These are phyloP conservation scores for Starmerella asiatica DNA, from an alignment of 805 yeast genomes.

Conservation along the genomic window DNA sequence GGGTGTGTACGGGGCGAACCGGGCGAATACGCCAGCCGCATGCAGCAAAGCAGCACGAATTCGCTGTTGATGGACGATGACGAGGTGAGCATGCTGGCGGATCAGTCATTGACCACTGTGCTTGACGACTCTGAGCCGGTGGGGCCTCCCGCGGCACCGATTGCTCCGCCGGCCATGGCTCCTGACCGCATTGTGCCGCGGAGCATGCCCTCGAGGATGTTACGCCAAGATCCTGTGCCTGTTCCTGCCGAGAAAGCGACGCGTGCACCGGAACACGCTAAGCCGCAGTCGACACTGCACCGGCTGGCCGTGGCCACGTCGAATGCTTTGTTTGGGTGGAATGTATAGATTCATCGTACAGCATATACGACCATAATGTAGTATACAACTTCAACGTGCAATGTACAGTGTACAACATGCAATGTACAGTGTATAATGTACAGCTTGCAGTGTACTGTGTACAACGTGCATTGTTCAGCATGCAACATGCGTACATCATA, in stretches of 20 bases:
- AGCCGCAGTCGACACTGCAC: conserved; percentile 3
- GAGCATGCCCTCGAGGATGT: conserved; percentile 1
- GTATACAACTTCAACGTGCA: too few species aligned
- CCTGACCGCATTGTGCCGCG: conserved; percentile 8
- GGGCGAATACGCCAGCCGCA: conserved; percentile 4
- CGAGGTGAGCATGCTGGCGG: neutral
- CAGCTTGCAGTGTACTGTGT: too few species aligned
- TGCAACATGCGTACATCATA: too few species aligned
- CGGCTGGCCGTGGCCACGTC: conserved; percentile 28
- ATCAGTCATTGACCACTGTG: neutral
- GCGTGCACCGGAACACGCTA: conserved; percentile 3
- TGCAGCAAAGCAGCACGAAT: conserved; percentile 16
- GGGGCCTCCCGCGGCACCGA: neutral
- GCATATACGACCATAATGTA: too few species aligned
- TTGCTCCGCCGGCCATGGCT: neutral
- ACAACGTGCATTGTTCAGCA: too few species aligned
- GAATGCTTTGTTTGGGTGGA: conserved; percentile 46
- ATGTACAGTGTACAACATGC: too few species aligned
- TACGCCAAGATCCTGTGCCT: conserved; percentile 1
- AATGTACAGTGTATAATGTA: too few species aligned
- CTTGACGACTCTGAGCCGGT: neutral
- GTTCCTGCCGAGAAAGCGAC: conserved; percentile 4
- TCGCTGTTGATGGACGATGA: conserved; percentile 17
- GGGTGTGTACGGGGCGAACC: conserved; percentile 46
- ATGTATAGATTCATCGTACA: conserved; percentile 15